A percentile compares a stretch with the other conserved stretches of the same genome.
These are phyloP conservation scores for Pseudodiploospora longispora DNA, from an alignment of 2,329 filamentous ascomycete genomes.

Conservation along the genomic window DNA sequence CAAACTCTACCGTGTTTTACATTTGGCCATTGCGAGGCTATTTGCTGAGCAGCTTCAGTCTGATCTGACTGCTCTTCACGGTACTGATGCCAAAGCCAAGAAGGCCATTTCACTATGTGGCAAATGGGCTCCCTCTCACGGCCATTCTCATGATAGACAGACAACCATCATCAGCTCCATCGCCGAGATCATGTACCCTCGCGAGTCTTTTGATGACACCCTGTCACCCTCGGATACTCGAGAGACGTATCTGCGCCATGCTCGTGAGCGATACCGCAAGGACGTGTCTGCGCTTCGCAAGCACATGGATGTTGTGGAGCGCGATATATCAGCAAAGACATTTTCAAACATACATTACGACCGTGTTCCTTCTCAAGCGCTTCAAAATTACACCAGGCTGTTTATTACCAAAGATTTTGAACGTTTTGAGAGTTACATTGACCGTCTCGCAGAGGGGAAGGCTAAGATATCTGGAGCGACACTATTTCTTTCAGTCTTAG, in stretches of 20 bases:
- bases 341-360: conserved; percentile 47
- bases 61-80: conserved; percentile 36
- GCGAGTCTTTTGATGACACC: conserved; percentile 19
- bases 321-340: conserved; percentile 36
- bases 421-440: conserved; percentile 41
- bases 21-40: conserved; percentile 44
- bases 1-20: conserved; percentile 40
- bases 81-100: conserved; percentile 29
- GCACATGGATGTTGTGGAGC: conserved; percentile 45
- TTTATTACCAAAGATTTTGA: conserved; percentile 44
- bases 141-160: conserved; percentile 49
- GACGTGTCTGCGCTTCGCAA: conserved; percentile 44
- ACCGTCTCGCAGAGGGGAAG: conserved; percentile 38
- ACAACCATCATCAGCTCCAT: conserved; percentile 50
- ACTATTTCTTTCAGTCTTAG: conserved; percentile 42
- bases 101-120: conserved; percentile 45
- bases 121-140: conserved; percentile 52
- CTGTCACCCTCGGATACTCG: conserved; percentile 30
- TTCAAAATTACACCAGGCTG: conserved; percentile 41
- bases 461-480: conserved; percentile 47
- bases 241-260: conserved; percentile 43
- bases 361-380: conserved; percentile 47
- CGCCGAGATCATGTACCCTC: conserved; percentile 44
- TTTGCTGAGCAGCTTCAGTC: conserved; percentile 46
- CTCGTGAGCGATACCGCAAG: conserved; percentile 45